phyloP scores from a whole-genome alignment of 1,284 basidiomycete species.

The Prillingera fragicola region DNA sequence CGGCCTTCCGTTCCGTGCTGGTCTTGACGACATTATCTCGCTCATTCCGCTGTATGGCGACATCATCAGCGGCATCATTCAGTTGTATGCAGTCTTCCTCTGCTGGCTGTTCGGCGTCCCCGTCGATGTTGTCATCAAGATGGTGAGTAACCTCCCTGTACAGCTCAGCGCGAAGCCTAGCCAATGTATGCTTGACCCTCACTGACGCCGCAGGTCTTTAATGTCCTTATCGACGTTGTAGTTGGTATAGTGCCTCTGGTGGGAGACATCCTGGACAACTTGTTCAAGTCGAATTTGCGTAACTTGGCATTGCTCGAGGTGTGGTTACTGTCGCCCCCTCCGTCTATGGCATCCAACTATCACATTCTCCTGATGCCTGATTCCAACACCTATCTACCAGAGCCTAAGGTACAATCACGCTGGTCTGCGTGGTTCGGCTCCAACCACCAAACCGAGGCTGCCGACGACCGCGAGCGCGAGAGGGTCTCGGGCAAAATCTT shows the following conservation, averaged over 20 bases:
- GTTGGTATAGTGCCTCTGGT: constrained; percentile 44
- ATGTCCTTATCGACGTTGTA: constrained; percentile 40
- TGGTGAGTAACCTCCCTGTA: too few species aligned
- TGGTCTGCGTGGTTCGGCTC: constrained; percentile 16
- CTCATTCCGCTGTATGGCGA: constrained; percentile 48
- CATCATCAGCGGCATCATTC: constrained; percentile 39
- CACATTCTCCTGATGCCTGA: constrained; percentile 48
- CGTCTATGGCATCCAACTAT: constrained; percentile 22
- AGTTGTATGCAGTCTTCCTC: constrained; percentile 47
- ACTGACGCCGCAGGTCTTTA: constrained; percentile 32
- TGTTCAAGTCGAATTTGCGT: constrained; percentile 47
- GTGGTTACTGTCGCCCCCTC: constrained; percentile 36
- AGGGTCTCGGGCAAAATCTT: constrained; percentile 29
- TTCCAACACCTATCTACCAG: constrained; percentile 36
- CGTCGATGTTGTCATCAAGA: constrained; percentile 28
- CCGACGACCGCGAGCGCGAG: constrained; percentile 24
- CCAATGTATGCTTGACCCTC: too few species aligned
- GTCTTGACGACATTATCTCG: constrained; percentile 47
- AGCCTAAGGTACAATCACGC: constrained; percentile 16
- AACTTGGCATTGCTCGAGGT: constrained; percentile 43
- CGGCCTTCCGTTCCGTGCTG: constrained; percentile 47
- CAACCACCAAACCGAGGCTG: constrained; percentile 7
- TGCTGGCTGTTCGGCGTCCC: constrained; percentile 44
- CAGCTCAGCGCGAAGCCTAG: too few species aligned
- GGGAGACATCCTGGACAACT: constrained; percentile 47